Percentiles rank a stretch among this genome's conserved stretches.
Evolutionary conservation across 805 yeast genomes (phyloP).

Genomic region (Nematodospora valgi): DNA sequence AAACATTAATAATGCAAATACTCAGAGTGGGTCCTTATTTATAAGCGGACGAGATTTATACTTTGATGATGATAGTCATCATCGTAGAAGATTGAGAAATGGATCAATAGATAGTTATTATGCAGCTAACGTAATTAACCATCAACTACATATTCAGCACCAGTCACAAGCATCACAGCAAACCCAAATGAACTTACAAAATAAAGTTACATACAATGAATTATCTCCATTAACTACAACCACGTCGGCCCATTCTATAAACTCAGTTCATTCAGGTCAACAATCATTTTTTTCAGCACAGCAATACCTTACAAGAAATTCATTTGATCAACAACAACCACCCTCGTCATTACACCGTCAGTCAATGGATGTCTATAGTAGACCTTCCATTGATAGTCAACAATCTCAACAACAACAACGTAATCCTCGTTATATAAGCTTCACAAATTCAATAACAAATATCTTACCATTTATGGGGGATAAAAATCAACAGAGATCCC

Average conservation of each 20-base stretch:
- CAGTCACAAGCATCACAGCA: conserved; percentile 3
- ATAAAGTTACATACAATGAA: conserved; percentile 16
- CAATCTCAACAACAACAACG: conserved; percentile 14
- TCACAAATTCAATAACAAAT: conserved; percentile 34
- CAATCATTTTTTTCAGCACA: conserved; percentile 43
- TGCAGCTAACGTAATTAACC: conserved; percentile 11
- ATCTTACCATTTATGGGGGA: conserved; percentile 42
- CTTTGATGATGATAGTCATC: conserved; percentile 5
- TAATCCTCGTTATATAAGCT: conserved; percentile 27
- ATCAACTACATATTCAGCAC: conserved; percentile 5
- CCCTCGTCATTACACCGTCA: conserved; percentile 23
- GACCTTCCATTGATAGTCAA: conserved; percentile 31
- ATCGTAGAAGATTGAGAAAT: conserved; percentile 10
- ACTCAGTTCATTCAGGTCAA: conserved; percentile 40
- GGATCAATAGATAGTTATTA: conserved; percentile 18
- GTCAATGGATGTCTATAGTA: conserved; percentile 31
- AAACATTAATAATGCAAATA: conserved; percentile 1
- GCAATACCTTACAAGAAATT: conserved; percentile 35
- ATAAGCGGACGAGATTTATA: conserved; percentile 6
- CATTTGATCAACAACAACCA: conserved; percentile 32
- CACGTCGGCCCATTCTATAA: conserved; percentile 37
- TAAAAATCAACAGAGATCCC: conserved; percentile 18
- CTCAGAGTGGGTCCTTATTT: conserved; percentile 2
- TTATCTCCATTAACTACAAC: conserved; percentile 43
- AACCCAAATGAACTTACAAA: not conserved